These are phyloP conservation scores for Penicillium sp. DNA, from an alignment of 2,329 filamentous ascomycete species.

Conservation along the genomic window DNA sequence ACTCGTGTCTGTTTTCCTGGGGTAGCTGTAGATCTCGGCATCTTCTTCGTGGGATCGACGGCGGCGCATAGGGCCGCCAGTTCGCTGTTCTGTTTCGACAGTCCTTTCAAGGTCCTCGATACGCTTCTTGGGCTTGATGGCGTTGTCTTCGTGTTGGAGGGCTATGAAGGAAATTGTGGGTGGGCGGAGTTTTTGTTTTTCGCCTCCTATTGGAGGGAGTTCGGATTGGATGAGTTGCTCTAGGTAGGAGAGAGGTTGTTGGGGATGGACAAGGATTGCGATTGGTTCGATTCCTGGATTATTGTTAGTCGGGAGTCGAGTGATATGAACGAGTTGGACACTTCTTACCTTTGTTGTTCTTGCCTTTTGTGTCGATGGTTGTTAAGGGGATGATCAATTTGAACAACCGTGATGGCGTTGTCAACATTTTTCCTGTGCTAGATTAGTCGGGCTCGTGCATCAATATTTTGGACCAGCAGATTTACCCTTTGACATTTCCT, in stretches of 20 bases:
- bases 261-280: slow-evolving; percentile 81
- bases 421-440: slow-evolving; percentile 68
- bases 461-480: background rate
- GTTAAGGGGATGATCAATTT: slow-evolving; percentile 78
- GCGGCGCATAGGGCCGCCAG: slow-evolving; percentile 37
- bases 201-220: slow-evolving; percentile 66
- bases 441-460: background rate
- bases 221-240: slow-evolving; percentile 88
- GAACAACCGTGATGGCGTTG: slow-evolving; percentile 75
- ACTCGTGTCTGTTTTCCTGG: slow-evolving; percentile 50
- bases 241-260: slow-evolving; percentile 87
- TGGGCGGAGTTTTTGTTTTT: slow-evolving; percentile 66
- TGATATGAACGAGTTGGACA: too few relatives aligned
- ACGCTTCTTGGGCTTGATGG: slow-evolving; percentile 44
- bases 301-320: slow-evolving; percentile 2
- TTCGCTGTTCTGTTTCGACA: slow-evolving; percentile 3
- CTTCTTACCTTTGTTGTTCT: slow-evolving; percentile 52
- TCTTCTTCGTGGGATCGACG: slow-evolving; percentile 56
- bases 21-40: slow-evolving; percentile 70
- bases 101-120: slow-evolving; percentile 28
- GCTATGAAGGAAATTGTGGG: slow-evolving; percentile 79
- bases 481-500: slow-evolving; percentile 63
- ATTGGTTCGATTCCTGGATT: slow-evolving; percentile 70
- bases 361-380: slow-evolving; percentile 58
- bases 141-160: slow-evolving; percentile 68